Base-by-base conservation (phyloP, 345 rosid species). In the Gossypium bickii region DNA sequence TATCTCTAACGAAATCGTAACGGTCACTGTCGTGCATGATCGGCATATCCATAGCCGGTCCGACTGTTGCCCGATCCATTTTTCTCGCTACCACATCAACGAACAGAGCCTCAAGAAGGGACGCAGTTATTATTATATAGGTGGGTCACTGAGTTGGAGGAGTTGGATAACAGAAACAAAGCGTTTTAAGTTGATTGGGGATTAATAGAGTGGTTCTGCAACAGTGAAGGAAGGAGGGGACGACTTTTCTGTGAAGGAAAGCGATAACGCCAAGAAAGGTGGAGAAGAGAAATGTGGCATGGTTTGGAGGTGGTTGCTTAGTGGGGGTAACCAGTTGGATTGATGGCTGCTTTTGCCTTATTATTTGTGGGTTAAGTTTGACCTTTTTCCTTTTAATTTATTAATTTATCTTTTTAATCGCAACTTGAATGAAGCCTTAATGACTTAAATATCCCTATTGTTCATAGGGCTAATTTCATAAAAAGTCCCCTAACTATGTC, bases 1-100 rank as follows among this genome's bases (percentile, higher is more conserved):
- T 95, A 84, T 91, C 96, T 38, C 82, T 84, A 11, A 95, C 92
- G 34, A 91, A 86, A 80, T 95, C 99, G 77, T 90, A 95, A 2
- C 97, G 89, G 80, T 91, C 98, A 56, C 97, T 89, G 52, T 95
- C 98, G 86, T 95, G 98, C 88, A 90, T 86, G 80, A 93, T 95
- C 84, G 97, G 98, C 94, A 93, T 61, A 77, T 93, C 96, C 92
- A 91, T 88, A n/a, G 80, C 86, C 43, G 89, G 88, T 17, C 88
- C 88, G 57, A 86, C 79, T 3, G 84, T 78, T 74, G 81, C 72
- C 74, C 87, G 88, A 86, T 89, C 86, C 93, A 85, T 85, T 20
- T 53, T 17, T 66, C 65, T 52, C 71, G 72, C 65, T 25, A 22
- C 78, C 73, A 57, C 76, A 76, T 78, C 69, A 78, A 22, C 60